Base-by-base conservation (phyloP, 345 rosid species). In the Hibiscus syriacus region DNA sequence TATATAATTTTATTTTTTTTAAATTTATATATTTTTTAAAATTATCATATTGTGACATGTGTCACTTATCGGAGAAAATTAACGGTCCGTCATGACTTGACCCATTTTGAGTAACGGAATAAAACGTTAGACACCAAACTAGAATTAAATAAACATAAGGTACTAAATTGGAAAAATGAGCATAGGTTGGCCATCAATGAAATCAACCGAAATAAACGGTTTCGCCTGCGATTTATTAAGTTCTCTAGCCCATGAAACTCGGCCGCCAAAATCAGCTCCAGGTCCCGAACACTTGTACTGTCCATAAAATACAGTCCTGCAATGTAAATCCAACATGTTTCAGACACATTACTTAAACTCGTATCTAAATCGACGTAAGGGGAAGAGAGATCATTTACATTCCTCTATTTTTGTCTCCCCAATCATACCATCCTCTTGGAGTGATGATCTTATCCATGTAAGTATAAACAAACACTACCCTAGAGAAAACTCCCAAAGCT, bases 251-350 rank as follows among this genome's bases (percentile, higher is more conserved):
- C 97, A 93, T 1, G 97, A 72, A 7, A 93, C 97, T 60, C 98
- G 82, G 52, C 95, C 96, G 23, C 83, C 91, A 76, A 81, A 90
- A 70, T 76, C 77, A 14, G 98, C 91, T 69, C 98, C 98, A 56
- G 85, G 77, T 48, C 98, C 98, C 4, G 78, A 88, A 79, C 97
- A 93, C 75, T 90, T 90, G 76, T 93, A 90, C 59, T 90, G 98
- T 26, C 98, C 98, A 66, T 88, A 93, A 73, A 82, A 93, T 58
- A 93, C 98, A 9, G 98, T 93, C 97, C 98, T 93, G 89, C 62
- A 69, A 34, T 13, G 87, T 64, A 66, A 59, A 11, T 27, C 22
- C 6, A 16, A 66, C 58, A 20, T 67, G 48, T 26, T 30, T 19
- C 43, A 11, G 58, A 26, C 23, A 13, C 20, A 32, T n/a, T n/a